Base-by-base conservation (phyloP, 1,284 basidiomycete species). In the Inonotus obliquus region DNA sequence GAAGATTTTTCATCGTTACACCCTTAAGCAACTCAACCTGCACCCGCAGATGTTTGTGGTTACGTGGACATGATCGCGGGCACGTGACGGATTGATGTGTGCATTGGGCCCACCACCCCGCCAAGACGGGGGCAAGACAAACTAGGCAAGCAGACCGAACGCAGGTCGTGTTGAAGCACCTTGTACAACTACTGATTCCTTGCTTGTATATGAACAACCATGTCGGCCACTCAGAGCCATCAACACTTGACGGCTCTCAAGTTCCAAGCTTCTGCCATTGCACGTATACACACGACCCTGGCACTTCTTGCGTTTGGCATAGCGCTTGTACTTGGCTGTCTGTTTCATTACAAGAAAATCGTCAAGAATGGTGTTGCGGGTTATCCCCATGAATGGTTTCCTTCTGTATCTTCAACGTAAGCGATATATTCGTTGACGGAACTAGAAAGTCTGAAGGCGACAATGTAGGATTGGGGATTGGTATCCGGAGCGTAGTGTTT, bases 301-400 rank as follows among this genome's bases (percentile, higher is more conserved):
- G 87, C 89, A 1, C 79, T 82, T 61, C 68, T 79, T 17, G 92
- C 94, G 0, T 97, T 97, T 72, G 60, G 76, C 9, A 72, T 77
- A 6, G 92, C 94, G 1, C 80, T 98, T 37, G 62, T 79, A 13
- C 68, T 94, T 19, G 93, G 87, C 0, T 84, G 82, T 65, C 71
- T 79, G 2, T 79, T 92, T 11, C 91, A 96, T 70, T 97, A 91
- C 77, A 83, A 86, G 69, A 90, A 90, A 71, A 87, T 98, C 38
- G 93, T 96, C 58, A 94, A 92, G 78, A 97, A 97, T 71, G 84
- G 82, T 14, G 83, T 96, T 38, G 87, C 90, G 56, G 87, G 85
- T 21, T 96, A 90, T 71, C 94, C 94, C 0, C 76, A 94, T 44
- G 94, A 96, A 72, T 96, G 91, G 91, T 94, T 92, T 70, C 94